Evolutionary conservation across 257 asterid species (phyloP).

Genomic region (Nicotiana tabacum): DNA sequence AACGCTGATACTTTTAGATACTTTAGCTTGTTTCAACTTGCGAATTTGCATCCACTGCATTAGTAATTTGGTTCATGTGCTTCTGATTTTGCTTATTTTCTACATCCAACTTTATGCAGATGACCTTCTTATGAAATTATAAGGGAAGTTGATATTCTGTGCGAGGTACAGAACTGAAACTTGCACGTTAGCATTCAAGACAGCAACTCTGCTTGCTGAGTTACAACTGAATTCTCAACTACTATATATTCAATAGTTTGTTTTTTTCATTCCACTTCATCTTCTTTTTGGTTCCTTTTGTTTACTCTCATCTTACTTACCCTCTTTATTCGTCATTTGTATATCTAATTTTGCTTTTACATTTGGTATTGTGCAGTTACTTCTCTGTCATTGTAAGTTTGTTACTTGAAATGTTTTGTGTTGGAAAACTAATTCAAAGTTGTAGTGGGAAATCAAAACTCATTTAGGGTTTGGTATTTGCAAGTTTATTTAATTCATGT

Average conservation of each 20-base stretch:
- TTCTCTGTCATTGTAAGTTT: neutral
- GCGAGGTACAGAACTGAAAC: constrained; percentile 31
- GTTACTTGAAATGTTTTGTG: neutral
- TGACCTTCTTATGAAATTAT: neutral
- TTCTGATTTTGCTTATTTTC: neutral
- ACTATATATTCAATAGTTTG: neutral
- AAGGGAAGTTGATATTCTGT: neutral
- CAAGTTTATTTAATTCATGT: too few species aligned
- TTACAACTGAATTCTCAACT: neutral
- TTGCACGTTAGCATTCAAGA: neutral
- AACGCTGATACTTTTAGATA: neutral
- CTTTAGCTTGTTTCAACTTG: neutral
- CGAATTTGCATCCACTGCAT: neutral
- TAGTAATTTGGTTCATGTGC: neutral
- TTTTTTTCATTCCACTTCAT: neutral
- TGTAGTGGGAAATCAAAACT: too few species aligned
- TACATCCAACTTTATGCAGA: neutral
- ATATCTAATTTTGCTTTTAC: too few species aligned
- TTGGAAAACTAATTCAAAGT: too few species aligned
- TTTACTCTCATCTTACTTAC: neutral
- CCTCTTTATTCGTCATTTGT: neutral
- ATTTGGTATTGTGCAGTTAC: neutral
- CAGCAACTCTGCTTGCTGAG: neutral
- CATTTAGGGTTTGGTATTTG: too few species aligned
- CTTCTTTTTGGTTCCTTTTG: neutral